These are phyloP conservation scores for Cyclocybe cylindracea DNA, from an alignment of 768 basidiomycete genomes.

Conservation along the genomic window DNA sequence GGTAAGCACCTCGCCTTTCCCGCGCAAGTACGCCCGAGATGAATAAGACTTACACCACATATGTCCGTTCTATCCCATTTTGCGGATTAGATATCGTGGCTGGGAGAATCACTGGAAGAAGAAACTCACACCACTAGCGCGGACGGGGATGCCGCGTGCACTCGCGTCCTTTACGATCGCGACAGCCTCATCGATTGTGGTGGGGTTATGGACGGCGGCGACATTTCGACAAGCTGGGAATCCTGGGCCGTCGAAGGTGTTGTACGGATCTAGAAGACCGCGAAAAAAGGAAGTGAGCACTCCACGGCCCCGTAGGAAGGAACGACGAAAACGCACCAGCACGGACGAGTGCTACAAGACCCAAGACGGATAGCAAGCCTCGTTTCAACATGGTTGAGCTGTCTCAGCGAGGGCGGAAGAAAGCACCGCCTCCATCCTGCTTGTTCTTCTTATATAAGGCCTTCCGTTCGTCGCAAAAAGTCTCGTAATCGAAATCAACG, in stretches of 20 bases:
- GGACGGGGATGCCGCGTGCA: slow-evolving; percentile 25
- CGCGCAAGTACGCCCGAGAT: background rate
- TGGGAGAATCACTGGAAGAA: background rate
- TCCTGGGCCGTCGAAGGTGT: slow-evolving; percentile 35
- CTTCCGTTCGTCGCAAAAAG: too few relatives aligned
- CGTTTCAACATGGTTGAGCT: too few relatives aligned
- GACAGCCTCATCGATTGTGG: slow-evolving; percentile 31
- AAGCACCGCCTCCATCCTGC: too few relatives aligned
- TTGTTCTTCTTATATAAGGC: too few relatives aligned
- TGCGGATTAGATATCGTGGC: background rate
- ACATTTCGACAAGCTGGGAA: slow-evolving; percentile 36
- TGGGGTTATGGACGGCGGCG: slow-evolving; percentile 29
- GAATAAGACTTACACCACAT: slow-evolving; percentile 34
- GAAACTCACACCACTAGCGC: slow-evolving; percentile 34
- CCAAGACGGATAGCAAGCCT: too few relatives aligned
- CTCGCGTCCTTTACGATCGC: slow-evolving; percentile 33
- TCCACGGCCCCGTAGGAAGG: background rate
- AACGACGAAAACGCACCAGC: too few relatives aligned
- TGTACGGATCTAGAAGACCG: slow-evolving; percentile 25
- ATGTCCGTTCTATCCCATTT: slow-evolving; percentile 30
- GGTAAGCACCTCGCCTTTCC: too few relatives aligned
- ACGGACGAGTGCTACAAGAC: too few relatives aligned
- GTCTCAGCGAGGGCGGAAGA: too few relatives aligned
- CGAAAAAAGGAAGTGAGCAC: background rate
- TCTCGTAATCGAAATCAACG: too few relatives aligned